phyloP scores from a whole-genome alignment of 768 basidiomycete genomes.

The Clathrus columnatus region DNA sequence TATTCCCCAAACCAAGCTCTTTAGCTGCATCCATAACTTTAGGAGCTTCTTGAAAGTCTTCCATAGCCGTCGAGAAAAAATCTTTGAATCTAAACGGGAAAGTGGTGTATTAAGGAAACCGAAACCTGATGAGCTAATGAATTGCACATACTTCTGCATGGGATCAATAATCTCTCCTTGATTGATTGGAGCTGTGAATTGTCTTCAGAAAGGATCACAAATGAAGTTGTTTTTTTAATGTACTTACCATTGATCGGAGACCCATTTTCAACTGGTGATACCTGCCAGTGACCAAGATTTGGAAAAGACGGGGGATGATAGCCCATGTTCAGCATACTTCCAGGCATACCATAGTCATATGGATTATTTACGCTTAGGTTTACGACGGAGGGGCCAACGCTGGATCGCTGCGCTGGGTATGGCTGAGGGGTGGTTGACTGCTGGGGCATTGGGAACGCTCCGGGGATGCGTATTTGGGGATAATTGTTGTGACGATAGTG shows the following conservation, averaged over 20 bases:
- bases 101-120: background rate
- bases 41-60: conserved; percentile 21
- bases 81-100: conserved; percentile 10
- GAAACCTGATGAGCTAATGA: background rate
- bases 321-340: background rate
- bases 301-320: background rate
- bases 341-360: background rate
- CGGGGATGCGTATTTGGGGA: background rate
- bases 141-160: background rate
- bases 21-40: conserved; percentile 24
- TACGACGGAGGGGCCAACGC: background rate
- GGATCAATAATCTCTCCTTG: background rate
- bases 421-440: background rate
- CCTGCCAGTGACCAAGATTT: background rate
- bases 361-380: background rate
- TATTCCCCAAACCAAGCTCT: conserved; percentile 27
- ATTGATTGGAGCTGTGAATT: background rate
- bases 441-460: background rate
- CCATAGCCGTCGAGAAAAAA: conserved; percentile 9
- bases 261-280: background rate
- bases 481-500: no score
- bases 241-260: background rate
- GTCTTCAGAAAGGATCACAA: background rate
- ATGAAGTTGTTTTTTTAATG: background rate
- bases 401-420: background rate